phyloP scores from a whole-genome alignment of 2,329 filamentous ascomycete genomes.

The Fusarium sp. region DNA sequence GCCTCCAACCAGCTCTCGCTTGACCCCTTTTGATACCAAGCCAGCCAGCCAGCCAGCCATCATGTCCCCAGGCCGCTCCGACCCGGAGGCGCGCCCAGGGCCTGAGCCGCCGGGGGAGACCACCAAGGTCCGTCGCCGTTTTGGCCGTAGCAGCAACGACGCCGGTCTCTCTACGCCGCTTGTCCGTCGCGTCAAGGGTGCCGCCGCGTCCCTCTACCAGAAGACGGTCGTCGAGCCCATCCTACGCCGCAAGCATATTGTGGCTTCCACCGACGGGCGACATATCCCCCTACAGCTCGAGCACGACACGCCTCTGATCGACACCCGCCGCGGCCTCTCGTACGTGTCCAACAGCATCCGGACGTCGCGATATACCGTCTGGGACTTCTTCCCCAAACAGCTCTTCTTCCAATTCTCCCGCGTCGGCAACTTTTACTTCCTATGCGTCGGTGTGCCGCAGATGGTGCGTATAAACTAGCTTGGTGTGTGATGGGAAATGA shows the following conservation, averaged over 20 bases:
- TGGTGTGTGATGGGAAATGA: background rate
- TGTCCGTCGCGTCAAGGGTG: conserved; percentile 36
- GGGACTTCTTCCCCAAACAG: conserved; percentile 86
- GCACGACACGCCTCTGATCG: conserved; percentile 53
- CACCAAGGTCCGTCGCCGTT: conserved; percentile 16
- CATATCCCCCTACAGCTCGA: conserved; percentile 55
- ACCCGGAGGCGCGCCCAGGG: conserved; percentile 22
- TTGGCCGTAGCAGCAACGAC: conserved; percentile 24
- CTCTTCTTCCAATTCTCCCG: conserved; percentile 86
- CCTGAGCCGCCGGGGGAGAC: conserved; percentile 6
- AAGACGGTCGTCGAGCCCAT: conserved; percentile 57
- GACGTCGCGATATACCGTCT: conserved; percentile 82
- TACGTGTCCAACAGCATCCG: conserved; percentile 72
- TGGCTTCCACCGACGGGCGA: conserved; percentile 74
- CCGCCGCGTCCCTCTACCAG: conserved; percentile 46
- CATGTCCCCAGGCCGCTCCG: conserved; percentile 35
- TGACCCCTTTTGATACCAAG: background rate
- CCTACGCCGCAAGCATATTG: conserved; percentile 71
- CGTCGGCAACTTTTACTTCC: conserved; percentile 86
- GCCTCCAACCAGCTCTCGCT: conserved; percentile 38
- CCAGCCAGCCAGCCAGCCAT: conserved; percentile 9
- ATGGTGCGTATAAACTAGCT: conserved; percentile 54
- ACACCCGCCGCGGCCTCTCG: conserved; percentile 58
- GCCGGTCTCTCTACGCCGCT: conserved; percentile 21
- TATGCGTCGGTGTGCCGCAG: conserved; percentile 83